Percentiles rank a stretch among this genome's conserved stretches.
phyloP scores from a whole-genome alignment of 345 rosid genomes.

The Melaleuca alternifolia region DNA sequence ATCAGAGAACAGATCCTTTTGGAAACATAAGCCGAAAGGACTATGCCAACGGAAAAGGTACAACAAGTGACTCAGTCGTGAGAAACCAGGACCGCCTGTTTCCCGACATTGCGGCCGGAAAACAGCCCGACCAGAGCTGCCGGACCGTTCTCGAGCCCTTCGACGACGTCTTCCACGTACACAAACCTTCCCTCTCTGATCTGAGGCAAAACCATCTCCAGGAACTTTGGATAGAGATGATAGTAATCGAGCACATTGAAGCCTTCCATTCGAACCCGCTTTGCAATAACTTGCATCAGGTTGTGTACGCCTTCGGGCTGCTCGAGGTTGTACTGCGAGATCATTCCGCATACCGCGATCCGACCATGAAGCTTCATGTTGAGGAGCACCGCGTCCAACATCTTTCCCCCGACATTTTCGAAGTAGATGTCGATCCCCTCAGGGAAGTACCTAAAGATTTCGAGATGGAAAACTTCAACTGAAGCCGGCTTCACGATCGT shows the following conservation, averaged over 20 bases:
- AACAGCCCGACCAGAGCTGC: not conserved
- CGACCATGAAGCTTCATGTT: not conserved
- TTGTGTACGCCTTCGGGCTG: not conserved
- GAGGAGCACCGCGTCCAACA: not conserved
- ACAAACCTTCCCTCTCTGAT: not conserved
- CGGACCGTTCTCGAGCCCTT: not conserved
- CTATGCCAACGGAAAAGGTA: not conserved
- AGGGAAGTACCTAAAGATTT: slow-evolving; percentile 1
- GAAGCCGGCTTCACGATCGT: rapidly evolving
- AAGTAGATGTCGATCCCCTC: slow-evolving; percentile 9
- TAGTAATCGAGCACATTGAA: not conserved
- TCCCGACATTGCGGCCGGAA: not conserved
- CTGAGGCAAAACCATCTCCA: not conserved
- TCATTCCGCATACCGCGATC: not conserved
- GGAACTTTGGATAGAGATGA: not conserved
- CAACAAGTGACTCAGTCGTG: not conserved
- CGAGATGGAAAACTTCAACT: not conserved
- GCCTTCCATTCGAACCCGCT: not conserved
- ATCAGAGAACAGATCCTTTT: not conserved
- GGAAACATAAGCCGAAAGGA: not conserved
- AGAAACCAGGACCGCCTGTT: not conserved
- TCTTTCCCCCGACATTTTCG: slow-evolving; percentile 4
- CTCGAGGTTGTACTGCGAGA: not conserved
- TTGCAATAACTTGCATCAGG: not conserved
- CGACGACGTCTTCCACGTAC: not conserved